Base-by-base conservation (phyloP, 2,329 filamentous ascomycete species). In the Colletotrichum shisoi region DNA sequence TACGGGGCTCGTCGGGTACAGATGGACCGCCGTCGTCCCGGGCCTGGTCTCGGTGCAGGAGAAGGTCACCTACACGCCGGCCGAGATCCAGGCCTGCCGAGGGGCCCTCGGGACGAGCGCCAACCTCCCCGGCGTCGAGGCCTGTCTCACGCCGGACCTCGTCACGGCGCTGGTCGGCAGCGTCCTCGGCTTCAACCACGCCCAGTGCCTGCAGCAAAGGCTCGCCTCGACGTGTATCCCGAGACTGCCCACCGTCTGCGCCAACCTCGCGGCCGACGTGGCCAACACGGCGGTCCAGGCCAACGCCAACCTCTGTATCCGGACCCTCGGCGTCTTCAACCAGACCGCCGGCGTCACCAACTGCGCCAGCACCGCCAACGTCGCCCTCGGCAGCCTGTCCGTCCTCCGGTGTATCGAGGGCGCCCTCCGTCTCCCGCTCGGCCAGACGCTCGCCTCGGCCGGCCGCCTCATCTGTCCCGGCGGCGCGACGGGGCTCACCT, bases 361-460 rank as follows among this genome's bases (percentile, higher is more conserved):
- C 46, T 60, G 57, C 4, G n/a, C n/a, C n/a, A n/a, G n/a, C n/a
- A n/a, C n/a, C n/a, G n/a, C n/a, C n/a, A n/a, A n/a, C n/a, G n/a
- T n/a, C n/a, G n/a, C 5, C 12, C 24, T 6, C 4, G 15, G 21
- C 9, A 31, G 44, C 6, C 8, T 51, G 27, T 24, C 19, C 2
- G 37, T 57, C 4, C 52, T 67, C 59, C 48, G 37, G 6, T 67
- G 63, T 8, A 39, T 67, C 39, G 52, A 63, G 12, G 15, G 15
- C 1, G 12, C 3, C 3, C 45, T 63, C 31, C 51, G 45, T 3
- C 17, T 66, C 2, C 58, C 45, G 0, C 15, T 34, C 44, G 21
- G 21, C 21, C 59, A 2, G 44, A 21, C 15, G 37, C 34, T 6
- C 24, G 37, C 2, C 17, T 44, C 27, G 13, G 37, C 58, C 1